phyloP scores from a whole-genome alignment of 1,284 basidiomycete genomes.

The Austroboletus novae-zelandiae region DNA sequence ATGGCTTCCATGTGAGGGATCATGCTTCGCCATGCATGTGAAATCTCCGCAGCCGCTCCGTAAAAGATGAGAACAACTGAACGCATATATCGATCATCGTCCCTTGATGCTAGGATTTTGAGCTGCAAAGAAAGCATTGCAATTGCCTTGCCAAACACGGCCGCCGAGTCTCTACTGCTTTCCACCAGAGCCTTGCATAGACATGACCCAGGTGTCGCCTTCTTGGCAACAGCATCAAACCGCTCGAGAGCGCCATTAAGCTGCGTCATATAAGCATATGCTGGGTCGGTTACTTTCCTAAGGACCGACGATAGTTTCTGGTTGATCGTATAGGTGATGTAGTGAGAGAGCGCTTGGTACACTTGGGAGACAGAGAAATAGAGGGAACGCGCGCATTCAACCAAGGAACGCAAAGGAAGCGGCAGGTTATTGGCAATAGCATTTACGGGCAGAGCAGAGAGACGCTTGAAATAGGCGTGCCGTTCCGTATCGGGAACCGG shows the following conservation, averaged over 20 bases:
- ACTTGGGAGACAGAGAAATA: conserved; percentile 93
- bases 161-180: conserved; percentile 83
- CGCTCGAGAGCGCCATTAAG: conserved; percentile 90
- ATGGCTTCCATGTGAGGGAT: conserved; percentile 72
- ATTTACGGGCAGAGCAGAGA: conserved; percentile 70
- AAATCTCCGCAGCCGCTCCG: conserved; percentile 88
- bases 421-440: conserved; percentile 70
- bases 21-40: conserved; percentile 82
- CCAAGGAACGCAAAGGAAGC: conserved; percentile 65
- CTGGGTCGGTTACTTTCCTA: conserved; percentile 82
- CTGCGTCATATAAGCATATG: conserved; percentile 77
- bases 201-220: conserved; percentile 63
- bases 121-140: conserved; percentile 82
- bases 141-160: conserved; percentile 85
- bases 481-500: conserved; percentile 76
- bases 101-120: conserved; percentile 69
- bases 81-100: conserved; percentile 86
- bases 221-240: conserved; percentile 84
- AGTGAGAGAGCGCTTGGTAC: conserved; percentile 87
- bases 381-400: conserved; percentile 89
- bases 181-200: conserved; percentile 82
- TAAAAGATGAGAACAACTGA: conserved; percentile 88
- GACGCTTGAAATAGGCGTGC: conserved; percentile 90
- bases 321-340: conserved; percentile 82
- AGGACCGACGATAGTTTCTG: conserved; percentile 84